Conservation (phyloP, 164 flowering plant genomes). For the Stephania japonica region DNA sequence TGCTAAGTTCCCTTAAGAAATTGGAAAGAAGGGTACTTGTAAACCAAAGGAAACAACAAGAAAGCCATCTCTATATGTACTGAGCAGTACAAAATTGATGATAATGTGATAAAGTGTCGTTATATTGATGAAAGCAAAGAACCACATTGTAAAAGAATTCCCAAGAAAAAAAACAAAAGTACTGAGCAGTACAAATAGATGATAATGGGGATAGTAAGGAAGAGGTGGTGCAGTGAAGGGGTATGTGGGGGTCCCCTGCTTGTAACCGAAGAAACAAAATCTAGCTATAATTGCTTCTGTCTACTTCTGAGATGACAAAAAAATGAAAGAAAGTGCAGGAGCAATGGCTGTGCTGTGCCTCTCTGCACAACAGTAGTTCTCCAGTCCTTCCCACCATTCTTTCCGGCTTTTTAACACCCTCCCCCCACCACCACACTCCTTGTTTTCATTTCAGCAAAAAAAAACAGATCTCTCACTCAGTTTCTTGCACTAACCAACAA, state of each 20-base stretch:
- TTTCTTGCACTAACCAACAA: constrained; percentile 5
- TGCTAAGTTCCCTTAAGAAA: not conserved
- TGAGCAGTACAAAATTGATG: constrained; percentile 2
- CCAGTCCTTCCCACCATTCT: constrained; percentile 17
- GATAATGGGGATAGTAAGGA: constrained; percentile 11
- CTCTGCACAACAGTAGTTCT: constrained; percentile 29
- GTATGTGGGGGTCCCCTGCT: constrained; percentile 36
- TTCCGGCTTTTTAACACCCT: not conserved
- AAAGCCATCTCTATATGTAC: not conserved
- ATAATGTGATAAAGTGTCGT: not conserved
- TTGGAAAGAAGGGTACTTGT: not conserved
- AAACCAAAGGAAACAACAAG: not conserved
- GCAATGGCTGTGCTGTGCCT: constrained; percentile 11
- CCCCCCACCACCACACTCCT: constrained; percentile 6
- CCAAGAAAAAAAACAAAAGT: not conserved
- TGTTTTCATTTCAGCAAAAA: constrained; percentile 1
- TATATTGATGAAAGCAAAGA: no score
- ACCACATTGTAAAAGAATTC: no score
- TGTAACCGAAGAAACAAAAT: constrained; percentile 51
- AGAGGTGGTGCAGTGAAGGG: constrained; percentile 11
- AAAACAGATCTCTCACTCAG: constrained; percentile 2
- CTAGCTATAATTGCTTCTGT: constrained; percentile 52
- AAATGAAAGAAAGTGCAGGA: constrained; percentile 36
- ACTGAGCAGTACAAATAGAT: not conserved
- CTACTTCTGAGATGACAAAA: constrained; percentile 59